A percentile compares a stretch with the other conserved stretches of the same genome.
These are phyloP conservation scores for Solidago caesia DNA, from an alignment of 129 eudicot species.

Conservation along the genomic window DNA sequence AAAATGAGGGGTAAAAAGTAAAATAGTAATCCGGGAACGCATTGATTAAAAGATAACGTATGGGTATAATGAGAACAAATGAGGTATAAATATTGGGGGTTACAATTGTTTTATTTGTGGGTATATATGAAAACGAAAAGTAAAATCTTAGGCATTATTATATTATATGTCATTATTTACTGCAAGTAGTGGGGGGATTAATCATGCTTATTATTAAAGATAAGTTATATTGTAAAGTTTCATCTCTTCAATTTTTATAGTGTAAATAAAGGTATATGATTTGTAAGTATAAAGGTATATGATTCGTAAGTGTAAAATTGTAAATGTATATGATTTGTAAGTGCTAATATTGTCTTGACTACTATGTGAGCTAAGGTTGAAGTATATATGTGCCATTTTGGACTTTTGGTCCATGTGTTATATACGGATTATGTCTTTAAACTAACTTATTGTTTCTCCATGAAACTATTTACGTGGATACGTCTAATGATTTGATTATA, in stretches of 20 bases:
- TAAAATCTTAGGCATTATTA: not conserved
- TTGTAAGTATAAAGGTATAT: too few species aligned
- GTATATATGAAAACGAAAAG: not conserved
- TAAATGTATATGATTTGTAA: not conserved
- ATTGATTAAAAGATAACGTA: constrained; percentile 17
- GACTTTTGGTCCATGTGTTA: too few species aligned
- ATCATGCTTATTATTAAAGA: not conserved
- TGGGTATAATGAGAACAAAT: not conserved
- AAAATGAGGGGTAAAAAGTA: not conserved
- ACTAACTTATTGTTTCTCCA: too few species aligned
- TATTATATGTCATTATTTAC: constrained; percentile 13
- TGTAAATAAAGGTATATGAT: not conserved
- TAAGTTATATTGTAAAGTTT: constrained; percentile 7
- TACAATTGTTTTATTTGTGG: not conserved
- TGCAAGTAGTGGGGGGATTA: constrained; percentile 5
- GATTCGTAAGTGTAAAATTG: not conserved
- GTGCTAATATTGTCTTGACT: not conserved
- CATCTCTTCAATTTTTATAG: not conserved
- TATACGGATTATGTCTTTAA: too few species aligned
- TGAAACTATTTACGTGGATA: too few species aligned
- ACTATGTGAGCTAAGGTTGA: too few species aligned
- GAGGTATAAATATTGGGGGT: constrained; percentile 17
- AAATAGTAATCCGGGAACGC: not conserved
- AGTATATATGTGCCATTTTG: too few species aligned
- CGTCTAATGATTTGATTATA: too few species aligned